These are phyloP conservation scores for Corchorus olitorius DNA, from an alignment of 345 rosid species.

Conservation along the genomic window DNA sequence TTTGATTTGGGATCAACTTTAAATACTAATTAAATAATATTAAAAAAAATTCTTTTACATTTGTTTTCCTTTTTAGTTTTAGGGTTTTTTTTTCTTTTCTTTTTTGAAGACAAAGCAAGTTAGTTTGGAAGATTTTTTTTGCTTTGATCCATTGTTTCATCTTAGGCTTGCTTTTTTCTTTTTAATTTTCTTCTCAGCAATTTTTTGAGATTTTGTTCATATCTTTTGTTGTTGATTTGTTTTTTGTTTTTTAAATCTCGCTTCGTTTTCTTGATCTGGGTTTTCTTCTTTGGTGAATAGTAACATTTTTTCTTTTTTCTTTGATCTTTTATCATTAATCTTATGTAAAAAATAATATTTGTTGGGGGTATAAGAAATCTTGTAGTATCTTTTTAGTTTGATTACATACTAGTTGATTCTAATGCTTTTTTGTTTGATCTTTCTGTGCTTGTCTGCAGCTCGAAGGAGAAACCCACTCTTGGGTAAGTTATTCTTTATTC, in stretches of 20 bases:
- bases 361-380: not conserved
- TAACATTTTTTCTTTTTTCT: not conserved
- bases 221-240: not conserved
- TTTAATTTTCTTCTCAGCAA: not conserved
- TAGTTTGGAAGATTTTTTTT: not conserved
- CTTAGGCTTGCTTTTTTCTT: not conserved
- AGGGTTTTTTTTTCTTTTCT: not conserved
- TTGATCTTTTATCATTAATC: not conserved
- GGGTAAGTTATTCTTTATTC: slow-evolving; percentile 47
- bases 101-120: not conserved
- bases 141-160: not conserved
- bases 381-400: not conserved
- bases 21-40: not conserved
- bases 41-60: too few species aligned
- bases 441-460: slow-evolving; percentile 46
- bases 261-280: not conserved
- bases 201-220: not conserved
- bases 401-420: slow-evolving; percentile 16
- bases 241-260: not conserved
- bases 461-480: slow-evolving; percentile 95
- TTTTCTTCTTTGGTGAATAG: not conserved
- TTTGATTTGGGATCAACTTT: not conserved
- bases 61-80: not conserved
- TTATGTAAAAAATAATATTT: not conserved
- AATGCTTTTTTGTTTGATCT: not conserved